Evolutionary conservation across 148 eudicot species (phyloP), one percentile per base, ranked within the genome.

Genomic region (Rhododendron mucronatum): DNA sequence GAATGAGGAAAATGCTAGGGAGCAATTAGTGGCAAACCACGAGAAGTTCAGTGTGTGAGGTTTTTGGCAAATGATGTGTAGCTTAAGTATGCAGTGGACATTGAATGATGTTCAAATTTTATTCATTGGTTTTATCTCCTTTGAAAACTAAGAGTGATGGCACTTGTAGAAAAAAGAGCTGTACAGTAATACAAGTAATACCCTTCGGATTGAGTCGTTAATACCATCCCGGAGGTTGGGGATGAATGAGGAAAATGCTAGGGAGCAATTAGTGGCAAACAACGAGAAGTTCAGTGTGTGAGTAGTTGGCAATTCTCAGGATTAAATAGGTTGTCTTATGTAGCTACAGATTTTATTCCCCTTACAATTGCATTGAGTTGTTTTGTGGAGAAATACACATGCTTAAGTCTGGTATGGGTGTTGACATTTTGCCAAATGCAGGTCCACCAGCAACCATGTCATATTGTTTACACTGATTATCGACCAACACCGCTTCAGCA

Each of bases 361-460:
- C 16, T 75, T 21, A 16, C 28, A 37, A 4, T 51, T 76, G 3
- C 15, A 1, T 39, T 77, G 41, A n/a, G 26, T 71, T 67, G 10
- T 50, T 71, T 16, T 48, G 71, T 65, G 50, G n/a, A 39, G 51
- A 50, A 33, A 47, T 48, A 13, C 67, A 65, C 75, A 44, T 82
- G 81, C 87, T 89, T 33, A 83, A 84, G 55, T 80, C 39, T 65
- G 65, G 75, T 77, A 81, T 41, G 82, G 69, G 63, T 87, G 51
- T 86, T 80, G 69, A 84, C 61, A 78, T 86, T 48, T 85, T 80
- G 77, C 53, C 55, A 79, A 77, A 45, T 93, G 91, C 98, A 97
- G 99, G 99, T 97, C 78, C 99, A 97, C 88, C 95, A 91, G 89
- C 99, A 97, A 91, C 99, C 99, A 53, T 97, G 99, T 87, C 99